phyloP scores from a whole-genome alignment of 306 rosid genomes.

The Leucaena leucocephala region DNA sequence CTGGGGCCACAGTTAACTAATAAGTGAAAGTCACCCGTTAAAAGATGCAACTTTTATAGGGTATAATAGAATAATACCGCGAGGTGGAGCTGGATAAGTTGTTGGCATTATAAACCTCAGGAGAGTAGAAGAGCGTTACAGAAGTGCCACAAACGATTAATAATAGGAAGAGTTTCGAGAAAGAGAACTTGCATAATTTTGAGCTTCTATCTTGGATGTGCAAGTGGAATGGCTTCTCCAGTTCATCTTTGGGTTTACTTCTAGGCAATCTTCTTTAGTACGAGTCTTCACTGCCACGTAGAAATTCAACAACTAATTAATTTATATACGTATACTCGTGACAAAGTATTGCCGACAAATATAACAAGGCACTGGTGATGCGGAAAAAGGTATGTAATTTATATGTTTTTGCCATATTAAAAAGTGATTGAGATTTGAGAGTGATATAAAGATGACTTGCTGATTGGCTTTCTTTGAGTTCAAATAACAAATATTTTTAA shows the following conservation, averaged over 20 bases:
- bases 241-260: constrained; percentile 53
- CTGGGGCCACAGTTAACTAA: neutral
- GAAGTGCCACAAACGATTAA: constrained; percentile 59
- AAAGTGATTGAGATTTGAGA: constrained; percentile 28
- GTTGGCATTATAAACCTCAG: constrained; percentile 60
- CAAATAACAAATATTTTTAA: constrained; percentile 7
- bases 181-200: constrained; percentile 69
- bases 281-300: constrained; percentile 61
- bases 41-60: neutral
- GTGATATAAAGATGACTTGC: neutral
- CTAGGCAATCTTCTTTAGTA: constrained; percentile 58
- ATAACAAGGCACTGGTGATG: neutral
- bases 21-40: neutral
- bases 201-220: constrained; percentile 66
- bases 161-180: constrained; percentile 62
- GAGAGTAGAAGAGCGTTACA: constrained; percentile 65
- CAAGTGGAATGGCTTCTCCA: constrained; percentile 62
- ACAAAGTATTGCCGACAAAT: neutral
- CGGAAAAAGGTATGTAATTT: neutral
- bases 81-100: constrained; percentile 54
- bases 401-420: constrained; percentile 8
- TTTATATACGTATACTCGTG: neutral
- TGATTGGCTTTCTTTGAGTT: constrained; percentile 36
- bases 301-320: constrained; percentile 29
- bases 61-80: constrained; percentile 43